Conservation (phyloP, 164 flowering plant species). For the Kingdonia uniflora region DNA sequence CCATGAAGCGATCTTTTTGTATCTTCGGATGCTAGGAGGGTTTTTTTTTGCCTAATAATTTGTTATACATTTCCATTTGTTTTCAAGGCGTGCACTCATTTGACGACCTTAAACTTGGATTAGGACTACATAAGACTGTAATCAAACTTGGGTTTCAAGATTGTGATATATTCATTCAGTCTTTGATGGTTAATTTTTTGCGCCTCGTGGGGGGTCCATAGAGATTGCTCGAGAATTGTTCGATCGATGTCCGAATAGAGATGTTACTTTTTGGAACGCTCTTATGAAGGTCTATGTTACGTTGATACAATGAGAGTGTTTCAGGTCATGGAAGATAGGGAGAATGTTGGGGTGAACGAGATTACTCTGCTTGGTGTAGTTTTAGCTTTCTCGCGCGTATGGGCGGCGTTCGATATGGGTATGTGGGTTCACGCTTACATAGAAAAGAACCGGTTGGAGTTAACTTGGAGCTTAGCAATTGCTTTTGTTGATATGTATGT, state of each 20-base stretch:
- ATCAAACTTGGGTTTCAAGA: slow-evolving; percentile 17
- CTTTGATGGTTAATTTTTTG: slow-evolving; percentile 18
- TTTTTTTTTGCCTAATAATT: slow-evolving; percentile 18
- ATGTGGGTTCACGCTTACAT: slow-evolving; percentile 23
- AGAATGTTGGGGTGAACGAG: slow-evolving; percentile 14
- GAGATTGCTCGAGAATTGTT: slow-evolving; percentile 17
- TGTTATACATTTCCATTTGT: slow-evolving; percentile 24
- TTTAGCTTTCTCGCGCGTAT: slow-evolving; percentile 17
- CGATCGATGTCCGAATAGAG: slow-evolving; percentile 14
- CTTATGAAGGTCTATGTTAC: slow-evolving; percentile 22
- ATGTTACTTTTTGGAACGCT: slow-evolving; percentile 26
- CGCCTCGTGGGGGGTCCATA: slow-evolving; percentile 16
- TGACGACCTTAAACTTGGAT: slow-evolving; percentile 15
- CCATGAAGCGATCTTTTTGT: slow-evolving; percentile 9
- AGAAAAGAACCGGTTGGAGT: slow-evolving; percentile 9
- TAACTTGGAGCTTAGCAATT: slow-evolving; percentile 14
- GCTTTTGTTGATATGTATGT: slow-evolving; percentile 20
- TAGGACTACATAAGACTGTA: slow-evolving; percentile 12
- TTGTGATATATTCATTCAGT: slow-evolving; percentile 19
- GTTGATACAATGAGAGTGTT: slow-evolving; percentile 17
- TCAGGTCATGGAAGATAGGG: slow-evolving; percentile 14
- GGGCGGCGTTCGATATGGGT: slow-evolving; percentile 23
- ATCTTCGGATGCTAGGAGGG: slow-evolving; percentile 11
- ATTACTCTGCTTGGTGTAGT: slow-evolving; percentile 23
- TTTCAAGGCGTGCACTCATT: slow-evolving; percentile 18